phyloP scores from a whole-genome alignment of 75 land plant genomes.

The Isoetes taiwanensis region DNA sequence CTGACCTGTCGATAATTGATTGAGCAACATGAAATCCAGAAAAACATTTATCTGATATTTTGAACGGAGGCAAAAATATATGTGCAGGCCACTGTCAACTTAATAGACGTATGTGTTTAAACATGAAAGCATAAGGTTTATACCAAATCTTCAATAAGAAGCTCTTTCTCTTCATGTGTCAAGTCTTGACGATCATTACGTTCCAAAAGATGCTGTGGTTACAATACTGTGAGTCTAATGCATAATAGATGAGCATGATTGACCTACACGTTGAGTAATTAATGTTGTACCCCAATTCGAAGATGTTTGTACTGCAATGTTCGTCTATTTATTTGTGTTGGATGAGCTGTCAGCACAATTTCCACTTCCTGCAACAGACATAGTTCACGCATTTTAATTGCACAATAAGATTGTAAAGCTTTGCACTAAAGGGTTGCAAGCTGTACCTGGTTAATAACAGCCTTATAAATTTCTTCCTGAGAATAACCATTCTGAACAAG shows the following conservation, averaged over 20 bases:
- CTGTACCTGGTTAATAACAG: conserved; percentile 74
- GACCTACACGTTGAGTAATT: not conserved
- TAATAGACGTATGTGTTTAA: too few species aligned
- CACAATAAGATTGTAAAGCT: not conserved
- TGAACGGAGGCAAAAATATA: too few species aligned
- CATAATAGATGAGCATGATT: not conserved
- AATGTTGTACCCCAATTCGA: conserved; percentile 50
- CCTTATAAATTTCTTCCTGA: conserved; percentile 69
- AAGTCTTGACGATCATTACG: conserved; percentile 80
- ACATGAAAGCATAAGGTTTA: not conserved
- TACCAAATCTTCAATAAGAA: conserved; percentile 90
- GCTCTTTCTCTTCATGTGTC: conserved; percentile 63
- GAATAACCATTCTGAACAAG: conserved; percentile 68
- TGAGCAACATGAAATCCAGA: too few species aligned
- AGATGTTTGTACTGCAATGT: conserved; percentile 88
- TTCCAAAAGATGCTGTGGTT: conserved; percentile 69
- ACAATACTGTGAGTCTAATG: not conserved
- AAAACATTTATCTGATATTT: too few species aligned
- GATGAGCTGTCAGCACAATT: conserved; percentile 96
- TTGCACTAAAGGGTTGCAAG: not conserved
- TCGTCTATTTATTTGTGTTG: conserved; percentile 87
- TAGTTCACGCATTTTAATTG: not conserved
- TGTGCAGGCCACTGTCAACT: too few species aligned
- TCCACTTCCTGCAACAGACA: conserved; percentile 56
- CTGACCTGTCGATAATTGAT: not conserved